These are phyloP conservation scores for Centrapalus pauciflorus DNA, from an alignment of 129 eudicot species.

Conservation along the genomic window DNA sequence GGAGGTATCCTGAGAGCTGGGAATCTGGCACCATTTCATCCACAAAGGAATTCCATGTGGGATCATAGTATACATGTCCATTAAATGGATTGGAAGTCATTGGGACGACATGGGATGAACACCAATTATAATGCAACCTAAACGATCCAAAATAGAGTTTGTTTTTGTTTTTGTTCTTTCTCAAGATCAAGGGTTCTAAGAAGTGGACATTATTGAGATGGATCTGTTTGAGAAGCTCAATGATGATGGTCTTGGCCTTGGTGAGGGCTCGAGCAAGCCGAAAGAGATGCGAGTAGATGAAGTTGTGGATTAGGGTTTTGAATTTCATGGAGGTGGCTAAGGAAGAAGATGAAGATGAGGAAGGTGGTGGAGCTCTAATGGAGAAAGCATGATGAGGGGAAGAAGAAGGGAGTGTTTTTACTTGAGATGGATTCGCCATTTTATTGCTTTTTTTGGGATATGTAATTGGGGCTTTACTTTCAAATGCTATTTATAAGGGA, in stretches of 20 bases:
- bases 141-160: slow-evolving; percentile 79
- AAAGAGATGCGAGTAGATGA: slow-evolving; percentile 71
- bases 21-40: slow-evolving; percentile 34
- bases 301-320: slow-evolving; percentile 74
- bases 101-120: slow-evolving; percentile 86
- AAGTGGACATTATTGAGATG: slow-evolving; percentile 42
- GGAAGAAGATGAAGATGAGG: slow-evolving; percentile 34
- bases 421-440: slow-evolving; percentile 52
- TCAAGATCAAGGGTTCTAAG: slow-evolving; percentile 30
- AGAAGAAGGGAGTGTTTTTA: slow-evolving; percentile 39
- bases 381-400: slow-evolving; percentile 44
- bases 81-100: slow-evolving; percentile 35
- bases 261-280: slow-evolving; percentile 59
- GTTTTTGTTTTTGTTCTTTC: slow-evolving; percentile 44
- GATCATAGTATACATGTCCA: slow-evolving; percentile 51
- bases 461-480: slow-evolving; percentile 29
- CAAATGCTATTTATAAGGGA: slow-evolving; percentile 63
- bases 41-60: slow-evolving; percentile 64
- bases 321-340: slow-evolving; percentile 59
- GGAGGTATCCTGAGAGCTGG: slow-evolving; percentile 78
- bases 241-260: slow-evolving; percentile 59
- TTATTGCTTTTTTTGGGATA: slow-evolving; percentile 14
- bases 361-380: slow-evolving; percentile 34
- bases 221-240: slow-evolving; percentile 45
- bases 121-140: slow-evolving; percentile 93